Conservation (phyloP, 352 stramenopile species). For the Phytophthora tentaculata region DNA sequence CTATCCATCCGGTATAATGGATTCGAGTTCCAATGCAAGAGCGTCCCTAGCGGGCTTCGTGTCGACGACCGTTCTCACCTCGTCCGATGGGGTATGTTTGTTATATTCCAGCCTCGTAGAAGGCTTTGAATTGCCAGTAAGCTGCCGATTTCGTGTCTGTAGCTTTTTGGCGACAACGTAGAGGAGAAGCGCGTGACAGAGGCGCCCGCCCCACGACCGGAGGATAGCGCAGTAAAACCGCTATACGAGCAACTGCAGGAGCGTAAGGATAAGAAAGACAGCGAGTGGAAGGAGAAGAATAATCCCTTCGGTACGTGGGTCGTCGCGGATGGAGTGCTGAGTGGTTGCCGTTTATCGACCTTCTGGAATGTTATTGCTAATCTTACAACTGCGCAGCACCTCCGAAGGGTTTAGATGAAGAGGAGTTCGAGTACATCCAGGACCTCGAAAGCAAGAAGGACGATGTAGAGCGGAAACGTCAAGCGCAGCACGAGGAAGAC, state of each 20-base stretch:
- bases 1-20: background rate
- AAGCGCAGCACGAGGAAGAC: slow-evolving; percentile 79
- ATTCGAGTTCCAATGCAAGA: slow-evolving; percentile 20
- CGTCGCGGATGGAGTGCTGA: too few relatives aligned
- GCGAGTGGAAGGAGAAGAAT: slow-evolving; percentile 91
- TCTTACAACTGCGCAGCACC: slow-evolving; percentile 50
- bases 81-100: slow-evolving; percentile 75
- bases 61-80: slow-evolving; percentile 85
- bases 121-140: background rate
- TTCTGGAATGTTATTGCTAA: background rate
- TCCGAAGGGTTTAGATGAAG: slow-evolving; percentile 86
- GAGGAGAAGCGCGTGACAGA: slow-evolving; percentile 84
- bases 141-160: slow-evolving; percentile 3
- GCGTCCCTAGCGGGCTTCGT: slow-evolving; percentile 75
- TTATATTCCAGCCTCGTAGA: background rate
- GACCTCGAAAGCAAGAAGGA: slow-evolving; percentile 68
- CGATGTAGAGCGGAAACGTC: slow-evolving; percentile 52
- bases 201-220: slow-evolving; percentile 44
- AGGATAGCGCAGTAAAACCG: slow-evolving; percentile 60
- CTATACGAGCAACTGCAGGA: slow-evolving; percentile 87
- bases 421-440: slow-evolving; percentile 85
- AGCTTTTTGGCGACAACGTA: slow-evolving; percentile 90
- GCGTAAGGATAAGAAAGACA: slow-evolving; percentile 77
- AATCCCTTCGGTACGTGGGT: slow-evolving; percentile 77
- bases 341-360: too few relatives aligned